These are phyloP conservation scores for Fusarium oligoseptatum DNA, from an alignment of 2,329 filamentous ascomycete species.

Conservation along the genomic window DNA sequence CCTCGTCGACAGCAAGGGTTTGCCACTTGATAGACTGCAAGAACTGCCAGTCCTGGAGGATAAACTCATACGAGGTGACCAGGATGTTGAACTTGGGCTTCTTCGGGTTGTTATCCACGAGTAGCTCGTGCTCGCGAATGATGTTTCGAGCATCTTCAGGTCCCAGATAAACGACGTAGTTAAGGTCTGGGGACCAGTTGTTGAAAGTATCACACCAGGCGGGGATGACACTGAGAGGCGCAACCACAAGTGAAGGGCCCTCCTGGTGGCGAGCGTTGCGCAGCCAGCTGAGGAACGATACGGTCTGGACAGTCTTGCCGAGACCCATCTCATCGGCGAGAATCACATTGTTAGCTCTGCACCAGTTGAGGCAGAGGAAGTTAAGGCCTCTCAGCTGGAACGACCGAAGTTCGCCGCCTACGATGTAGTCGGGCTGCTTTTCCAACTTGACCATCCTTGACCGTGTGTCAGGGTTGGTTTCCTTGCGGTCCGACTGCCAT, in stretches of 20 bases:
- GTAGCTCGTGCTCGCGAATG: constrained; percentile 90
- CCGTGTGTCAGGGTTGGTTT: constrained; percentile 82
- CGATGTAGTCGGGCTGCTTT: constrained; percentile 87
- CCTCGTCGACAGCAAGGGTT: constrained; percentile 95
- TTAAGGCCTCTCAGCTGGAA: constrained; percentile 96
- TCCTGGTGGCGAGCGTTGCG: constrained; percentile 90
- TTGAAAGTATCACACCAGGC: constrained; percentile 99
- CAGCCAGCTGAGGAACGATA: constrained; percentile 97
- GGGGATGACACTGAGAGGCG: constrained; percentile 95
- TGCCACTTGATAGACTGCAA: constrained; percentile 96
- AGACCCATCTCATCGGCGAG: constrained; percentile 98
- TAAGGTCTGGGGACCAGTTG: constrained; percentile 93
- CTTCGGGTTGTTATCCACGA: constrained; percentile 86
- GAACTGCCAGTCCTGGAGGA: constrained; percentile 86
- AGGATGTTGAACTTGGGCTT: constrained; percentile 98
- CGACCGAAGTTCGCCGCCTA: constrained; percentile 85
- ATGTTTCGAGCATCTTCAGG: constrained; percentile 87
- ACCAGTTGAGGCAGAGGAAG: constrained; percentile 97
- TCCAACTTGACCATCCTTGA: constrained; percentile 80
- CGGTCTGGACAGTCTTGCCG: constrained; percentile 97
- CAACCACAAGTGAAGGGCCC: constrained; percentile 96
- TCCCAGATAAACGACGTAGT: constrained; percentile 97
- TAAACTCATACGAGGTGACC: constrained; percentile 97
- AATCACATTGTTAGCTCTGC: constrained; percentile 92
- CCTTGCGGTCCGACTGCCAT: constrained; percentile 82